Conservation (phyloP, 1,139 yeast genomes). For the Magnusiomyces suaveolens region DNA sequence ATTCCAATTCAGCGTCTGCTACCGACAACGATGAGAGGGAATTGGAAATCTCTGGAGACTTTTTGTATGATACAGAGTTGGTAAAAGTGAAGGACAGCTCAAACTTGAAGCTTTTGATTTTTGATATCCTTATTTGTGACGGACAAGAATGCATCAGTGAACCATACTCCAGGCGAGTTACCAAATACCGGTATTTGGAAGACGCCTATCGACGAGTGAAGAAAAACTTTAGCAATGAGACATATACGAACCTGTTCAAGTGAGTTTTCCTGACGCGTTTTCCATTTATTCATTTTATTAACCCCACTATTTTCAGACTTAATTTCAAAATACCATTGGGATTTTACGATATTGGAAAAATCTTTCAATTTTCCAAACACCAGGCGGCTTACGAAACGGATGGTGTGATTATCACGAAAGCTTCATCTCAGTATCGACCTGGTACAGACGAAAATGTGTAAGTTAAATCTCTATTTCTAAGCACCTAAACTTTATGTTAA, state of each 20-base stretch:
- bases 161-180: background rate
- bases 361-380: background rate
- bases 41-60: slow-evolving; percentile 62
- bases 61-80: slow-evolving; percentile 87
- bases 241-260: slow-evolving; percentile 70
- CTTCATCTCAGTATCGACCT: slow-evolving; percentile 73
- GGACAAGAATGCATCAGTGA: background rate
- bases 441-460: slow-evolving; percentile 66
- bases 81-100: slow-evolving; percentile 42
- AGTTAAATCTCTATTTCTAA: background rate
- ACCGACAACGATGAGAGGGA: background rate
- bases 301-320: background rate
- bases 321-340: background rate
- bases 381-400: slow-evolving; percentile 59
- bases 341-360: background rate
- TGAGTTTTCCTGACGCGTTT: background rate
- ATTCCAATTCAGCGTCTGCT: too few species aligned
- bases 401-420: slow-evolving; percentile 88
- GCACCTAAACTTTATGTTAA: slow-evolving; percentile 20
- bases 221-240: slow-evolving; percentile 57
- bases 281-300: slow-evolving; percentile 52
- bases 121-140: slow-evolving; percentile 39
- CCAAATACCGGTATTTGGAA: background rate
- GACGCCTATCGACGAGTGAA: slow-evolving; percentile 72
- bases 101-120: slow-evolving; percentile 72